These are phyloP conservation scores for Phytophthora nicotianae DNA, from an alignment of 352 stramenopile species.

Conservation along the genomic window DNA sequence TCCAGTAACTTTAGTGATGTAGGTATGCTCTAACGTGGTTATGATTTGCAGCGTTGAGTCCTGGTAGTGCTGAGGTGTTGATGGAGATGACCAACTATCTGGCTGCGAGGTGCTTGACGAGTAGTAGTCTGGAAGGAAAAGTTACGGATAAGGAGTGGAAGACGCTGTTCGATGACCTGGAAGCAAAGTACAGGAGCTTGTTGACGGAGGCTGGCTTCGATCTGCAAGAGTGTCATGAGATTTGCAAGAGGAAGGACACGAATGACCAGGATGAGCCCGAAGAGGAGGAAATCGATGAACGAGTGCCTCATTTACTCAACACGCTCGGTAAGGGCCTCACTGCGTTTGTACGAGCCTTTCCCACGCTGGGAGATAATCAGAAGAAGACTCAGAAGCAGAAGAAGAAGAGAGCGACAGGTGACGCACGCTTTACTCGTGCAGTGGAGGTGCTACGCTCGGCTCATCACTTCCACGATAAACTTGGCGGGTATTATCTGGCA, in stretches of 20 bases:
- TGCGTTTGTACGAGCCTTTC: constrained; percentile 45
- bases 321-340: constrained; percentile 63
- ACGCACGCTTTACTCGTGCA: constrained; percentile 46
- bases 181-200: constrained; percentile 45
- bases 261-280: constrained; percentile 60
- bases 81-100: constrained; percentile 83
- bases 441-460: constrained; percentile 69
- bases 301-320: constrained; percentile 71
- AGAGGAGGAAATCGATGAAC: constrained; percentile 67
- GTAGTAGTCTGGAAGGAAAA: constrained; percentile 13
- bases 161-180: constrained; percentile 48
- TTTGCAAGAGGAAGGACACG: constrained; percentile 70
- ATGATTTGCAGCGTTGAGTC: constrained; percentile 46
- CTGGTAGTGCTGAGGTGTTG: constrained; percentile 63
- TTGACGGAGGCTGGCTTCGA: constrained; percentile 51
- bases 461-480: constrained; percentile 85
- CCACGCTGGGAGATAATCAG: constrained; percentile 3
- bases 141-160: constrained; percentile 38
- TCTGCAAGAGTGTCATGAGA: constrained; percentile 65
- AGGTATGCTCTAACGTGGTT: background rate
- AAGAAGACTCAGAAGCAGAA: constrained; percentile 32
- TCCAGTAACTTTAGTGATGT: background rate
- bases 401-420: constrained; percentile 12
- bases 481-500: constrained; percentile 78
- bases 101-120: constrained; percentile 44